Evolutionary conservation across 139 green algal genomes (phyloP).

Genomic region (Mychonastes homosphaera): DNA sequence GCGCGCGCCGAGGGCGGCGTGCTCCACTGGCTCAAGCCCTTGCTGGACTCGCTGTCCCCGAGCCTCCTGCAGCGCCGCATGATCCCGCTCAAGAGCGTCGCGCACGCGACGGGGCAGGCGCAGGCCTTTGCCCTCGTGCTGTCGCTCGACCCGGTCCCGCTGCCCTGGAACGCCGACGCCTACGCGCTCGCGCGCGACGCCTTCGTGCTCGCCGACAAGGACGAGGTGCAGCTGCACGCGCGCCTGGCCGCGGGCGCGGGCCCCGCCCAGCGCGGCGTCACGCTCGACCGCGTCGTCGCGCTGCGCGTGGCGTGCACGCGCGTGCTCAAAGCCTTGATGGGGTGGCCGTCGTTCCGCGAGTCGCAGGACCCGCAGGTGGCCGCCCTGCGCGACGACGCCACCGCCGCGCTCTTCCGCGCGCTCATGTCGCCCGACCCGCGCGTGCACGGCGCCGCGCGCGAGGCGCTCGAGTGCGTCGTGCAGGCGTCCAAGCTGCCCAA

Average conservation of each 20-base stretch:
- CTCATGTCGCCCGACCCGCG: conserved; percentile 17
- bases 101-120: conserved; percentile 24
- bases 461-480: conserved; percentile 22
- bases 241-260: conserved; percentile 1
- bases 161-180: conserved; percentile 5
- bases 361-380: conserved; percentile 12
- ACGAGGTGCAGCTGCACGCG: conserved; percentile 23
- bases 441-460: conserved; percentile 23
- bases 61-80: conserved; percentile 37
- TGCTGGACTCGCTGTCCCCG: conserved; percentile 24
- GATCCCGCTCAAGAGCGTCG: conserved; percentile 44
- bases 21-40: conserved; percentile 19
- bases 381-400: conserved; percentile 43
- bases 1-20: conserved; percentile 17
- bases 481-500: conserved; percentile 46
- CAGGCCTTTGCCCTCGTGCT: conserved; percentile 23
- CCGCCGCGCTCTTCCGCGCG: conserved; percentile 49
- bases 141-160: conserved; percentile 7
- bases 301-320: conserved; percentile 67
- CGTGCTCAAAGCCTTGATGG: conserved; percentile 61
- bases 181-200: conserved; percentile 23
- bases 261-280: conserved; percentile 16
- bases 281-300: conserved; percentile 31
- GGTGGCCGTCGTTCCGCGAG: conserved; percentile 51
- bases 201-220: conserved; percentile 30